Percentiles rank a stretch among this genome's conserved stretches.
phyloP scores from a whole-genome alignment of 1,284 basidiomycete genomes.

The Laetiporus sulphureus region DNA sequence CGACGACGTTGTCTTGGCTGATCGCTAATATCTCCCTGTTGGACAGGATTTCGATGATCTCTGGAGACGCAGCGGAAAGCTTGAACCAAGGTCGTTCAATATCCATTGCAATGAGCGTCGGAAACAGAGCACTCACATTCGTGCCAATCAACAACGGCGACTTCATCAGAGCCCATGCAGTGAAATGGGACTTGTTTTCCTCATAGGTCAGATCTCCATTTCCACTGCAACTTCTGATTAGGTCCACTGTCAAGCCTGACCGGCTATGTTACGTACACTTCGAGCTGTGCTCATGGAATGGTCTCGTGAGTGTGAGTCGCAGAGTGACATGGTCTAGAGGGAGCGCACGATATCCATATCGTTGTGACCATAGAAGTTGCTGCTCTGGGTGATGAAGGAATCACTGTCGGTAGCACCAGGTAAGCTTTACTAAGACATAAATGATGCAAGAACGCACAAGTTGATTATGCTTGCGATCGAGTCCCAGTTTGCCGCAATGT shows the following conservation, averaged over 20 bases:
- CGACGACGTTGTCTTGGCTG: slow-evolving; percentile 56
- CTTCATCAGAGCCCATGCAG: slow-evolving; percentile 58
- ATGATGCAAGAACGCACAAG: slow-evolving; percentile 19
- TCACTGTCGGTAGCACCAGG: slow-evolving; percentile 17
- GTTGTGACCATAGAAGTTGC: slow-evolving; percentile 52
- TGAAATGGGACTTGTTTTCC: slow-evolving; percentile 54
- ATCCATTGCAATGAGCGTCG: background rate
- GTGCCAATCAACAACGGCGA: slow-evolving; percentile 43
- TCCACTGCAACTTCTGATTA: slow-evolving; percentile 31
- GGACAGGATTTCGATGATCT: slow-evolving; percentile 45
- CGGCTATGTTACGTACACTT: slow-evolving; percentile 32
- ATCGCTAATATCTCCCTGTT: slow-evolving; percentile 62
- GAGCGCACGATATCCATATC: slow-evolving; percentile 49
- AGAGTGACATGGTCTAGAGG: background rate
- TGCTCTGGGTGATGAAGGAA: slow-evolving; percentile 37
- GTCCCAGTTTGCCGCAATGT: slow-evolving; percentile 28
- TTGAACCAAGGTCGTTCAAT: slow-evolving; percentile 16
- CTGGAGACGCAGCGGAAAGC: slow-evolving; percentile 40
- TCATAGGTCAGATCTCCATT: slow-evolving; percentile 49
- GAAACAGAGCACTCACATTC: slow-evolving; percentile 17
- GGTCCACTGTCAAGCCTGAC: background rate
- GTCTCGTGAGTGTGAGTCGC: slow-evolving; percentile 1
- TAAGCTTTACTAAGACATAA: background rate
- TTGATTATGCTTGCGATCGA: slow-evolving; percentile 35
- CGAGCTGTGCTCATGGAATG: slow-evolving; percentile 30